Evolutionary conservation across 2,329 filamentous ascomycete genomes (phyloP).

Genomic region (Penicillium sumatraense): DNA sequence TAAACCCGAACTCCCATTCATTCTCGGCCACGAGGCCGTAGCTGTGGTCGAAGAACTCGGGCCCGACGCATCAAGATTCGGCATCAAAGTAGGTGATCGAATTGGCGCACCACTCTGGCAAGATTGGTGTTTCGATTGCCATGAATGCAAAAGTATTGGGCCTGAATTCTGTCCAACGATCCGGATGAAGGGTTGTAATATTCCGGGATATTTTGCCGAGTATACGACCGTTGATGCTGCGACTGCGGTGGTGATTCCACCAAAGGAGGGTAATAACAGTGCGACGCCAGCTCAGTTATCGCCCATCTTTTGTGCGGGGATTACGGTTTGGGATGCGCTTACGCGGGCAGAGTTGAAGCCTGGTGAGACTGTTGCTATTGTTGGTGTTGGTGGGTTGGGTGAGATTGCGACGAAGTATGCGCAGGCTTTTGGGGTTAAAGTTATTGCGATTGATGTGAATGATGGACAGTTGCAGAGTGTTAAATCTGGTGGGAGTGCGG

Average conservation of each 20-base stretch:
- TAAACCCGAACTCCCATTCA: constrained; percentile 22
- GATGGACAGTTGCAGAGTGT: constrained; percentile 9
- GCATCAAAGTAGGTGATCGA: constrained; percentile 49
- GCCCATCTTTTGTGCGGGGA: constrained; percentile 57
- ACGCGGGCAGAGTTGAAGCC: constrained; percentile 10
- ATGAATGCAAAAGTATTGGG: constrained; percentile 49
- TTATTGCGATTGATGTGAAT: constrained; percentile 29
- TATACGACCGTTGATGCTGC: constrained; percentile 53
- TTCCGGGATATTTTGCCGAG: constrained; percentile 54
- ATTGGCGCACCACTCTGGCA: constrained; percentile 55
- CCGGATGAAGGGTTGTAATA: constrained; percentile 46
- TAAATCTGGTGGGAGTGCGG: background rate
- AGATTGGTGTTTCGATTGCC: constrained; percentile 53
- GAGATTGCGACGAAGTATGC: constrained; percentile 32
- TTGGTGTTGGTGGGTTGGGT: constrained; percentile 30
- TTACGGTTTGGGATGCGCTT: constrained; percentile 42
- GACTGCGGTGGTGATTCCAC: constrained; percentile 49
- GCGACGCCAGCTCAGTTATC: constrained; percentile 30
- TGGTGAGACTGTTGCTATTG: constrained; percentile 20
- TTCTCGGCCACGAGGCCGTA: constrained; percentile 54
- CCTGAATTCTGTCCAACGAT: constrained; percentile 27
- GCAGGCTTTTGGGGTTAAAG: constrained; percentile 28
- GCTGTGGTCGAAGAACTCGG: constrained; percentile 48
- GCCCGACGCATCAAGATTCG: constrained; percentile 40
- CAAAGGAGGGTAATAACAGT: constrained; percentile 33